phyloP scores from a whole-genome alignment of 768 basidiomycete genomes.

The Suillus luteus region DNA sequence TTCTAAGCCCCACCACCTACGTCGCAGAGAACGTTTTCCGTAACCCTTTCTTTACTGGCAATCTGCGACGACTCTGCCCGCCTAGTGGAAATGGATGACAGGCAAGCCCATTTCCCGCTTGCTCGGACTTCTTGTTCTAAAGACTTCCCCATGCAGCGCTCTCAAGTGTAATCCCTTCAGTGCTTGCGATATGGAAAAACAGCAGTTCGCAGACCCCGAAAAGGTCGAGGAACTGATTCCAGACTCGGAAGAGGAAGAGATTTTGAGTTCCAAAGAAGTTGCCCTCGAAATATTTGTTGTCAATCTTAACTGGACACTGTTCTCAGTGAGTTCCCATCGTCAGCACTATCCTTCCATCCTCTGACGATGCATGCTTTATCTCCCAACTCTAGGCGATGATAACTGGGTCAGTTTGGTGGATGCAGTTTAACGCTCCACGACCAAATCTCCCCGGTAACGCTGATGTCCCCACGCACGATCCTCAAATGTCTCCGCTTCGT shows the following conservation, averaged over 20 bases:
- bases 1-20: background rate
- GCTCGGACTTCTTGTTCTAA: background rate
- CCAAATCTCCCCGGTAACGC: background rate
- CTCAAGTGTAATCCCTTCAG: background rate
- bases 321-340: background rate
- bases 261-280: background rate
- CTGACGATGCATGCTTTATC: background rate
- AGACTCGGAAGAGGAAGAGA: background rate
- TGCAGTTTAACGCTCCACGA: background rate
- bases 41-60: background rate
- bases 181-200: background rate
- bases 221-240: background rate
- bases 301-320: background rate
- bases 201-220: background rate
- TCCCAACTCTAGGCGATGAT: background rate
- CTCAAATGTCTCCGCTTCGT: background rate
- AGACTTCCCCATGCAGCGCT: background rate
- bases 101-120: background rate
- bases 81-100: background rate
- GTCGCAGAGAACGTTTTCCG: background rate
- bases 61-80: background rate
- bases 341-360: background rate
- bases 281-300: background rate
- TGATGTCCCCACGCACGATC: background rate
- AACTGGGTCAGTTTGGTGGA: background rate